Base-by-base conservation (phyloP, 2,329 filamentous ascomycete species). In the Neofusicoccum laricinum region DNA sequence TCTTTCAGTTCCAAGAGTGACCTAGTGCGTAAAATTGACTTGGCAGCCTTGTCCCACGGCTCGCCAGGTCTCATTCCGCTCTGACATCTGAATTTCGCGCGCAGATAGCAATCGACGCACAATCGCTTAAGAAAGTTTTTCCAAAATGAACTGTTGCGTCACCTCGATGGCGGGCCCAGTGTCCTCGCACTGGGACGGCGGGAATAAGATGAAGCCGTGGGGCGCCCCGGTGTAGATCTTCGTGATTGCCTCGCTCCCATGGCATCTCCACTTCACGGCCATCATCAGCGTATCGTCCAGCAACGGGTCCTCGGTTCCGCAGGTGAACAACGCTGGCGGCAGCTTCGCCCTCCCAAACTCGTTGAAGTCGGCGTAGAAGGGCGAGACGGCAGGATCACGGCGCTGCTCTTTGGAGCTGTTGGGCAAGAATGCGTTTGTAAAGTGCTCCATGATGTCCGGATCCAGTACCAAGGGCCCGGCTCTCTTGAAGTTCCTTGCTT, bases 221-320 rank as follows among this genome's bases (percentile, higher is more conserved):
- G 82, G 77, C 8, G 80, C 82, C 0, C 85, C 84, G n/a, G 80
- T 79, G 69, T 80, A 85, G 15, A 86, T 75, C 73, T 82, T 86
- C 2, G 85, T 73, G 2, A 85, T 73, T 0, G 78, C 77, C 71
- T 84, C 81, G 4, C 78, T 79, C 2, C 83, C 83, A 67, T 75
- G 77, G 71, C 82, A 81, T 68, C 72, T 70, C 85, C 84, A 87
- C 73, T 85, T 85, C 1, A 77, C 73, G 3, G 77, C 76, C 84
- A 87, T 86, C 51, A 83, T 71, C 21, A 84, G 70, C 15, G 77
- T 83, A 67, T 84, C 82, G 67, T 84, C 82, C 0, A 87, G 68
- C 65, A 87, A 67, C 5, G 78, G 78, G 71, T 87, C 85, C 65
- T 82, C 78, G 4, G 83, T 86, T 0, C 85, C 84, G 65, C 80